These are phyloP conservation scores for Ceriops tagal DNA, from an alignment of 345 rosid species.

Conservation along the genomic window DNA sequence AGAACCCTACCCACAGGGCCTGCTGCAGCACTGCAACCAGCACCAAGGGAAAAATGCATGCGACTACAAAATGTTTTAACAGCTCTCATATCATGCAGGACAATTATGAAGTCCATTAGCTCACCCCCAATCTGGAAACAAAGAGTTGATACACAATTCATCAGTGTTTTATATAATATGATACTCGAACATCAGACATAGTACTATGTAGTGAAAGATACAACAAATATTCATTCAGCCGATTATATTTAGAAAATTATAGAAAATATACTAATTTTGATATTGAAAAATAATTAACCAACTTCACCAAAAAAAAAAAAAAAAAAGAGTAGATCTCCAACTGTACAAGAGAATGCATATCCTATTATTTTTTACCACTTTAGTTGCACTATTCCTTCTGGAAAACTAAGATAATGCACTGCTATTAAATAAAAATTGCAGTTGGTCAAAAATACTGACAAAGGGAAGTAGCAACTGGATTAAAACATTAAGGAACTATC, in stretches of 20 bases:
- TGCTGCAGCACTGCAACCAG: slow-evolving; percentile 96
- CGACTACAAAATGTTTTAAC: slow-evolving; percentile 96
- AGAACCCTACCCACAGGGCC: slow-evolving; percentile 96
- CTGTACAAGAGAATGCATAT: background rate
- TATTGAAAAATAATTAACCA: background rate
- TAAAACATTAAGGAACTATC: background rate
- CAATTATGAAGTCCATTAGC: slow-evolving; percentile 89
- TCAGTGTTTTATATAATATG: background rate
- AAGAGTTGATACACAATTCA: slow-evolving; percentile 1
- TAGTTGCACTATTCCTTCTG: background rate
- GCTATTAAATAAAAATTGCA: too few species aligned
- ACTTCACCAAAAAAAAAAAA: background rate
- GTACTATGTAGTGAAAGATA: background rate
- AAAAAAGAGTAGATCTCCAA: background rate
- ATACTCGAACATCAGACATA: background rate
- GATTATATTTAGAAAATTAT: background rate
- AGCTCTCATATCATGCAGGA: slow-evolving; percentile 84
- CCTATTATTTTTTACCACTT: background rate
- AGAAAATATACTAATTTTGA: background rate
- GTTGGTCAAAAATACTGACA: too few species aligned
- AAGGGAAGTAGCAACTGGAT: background rate
- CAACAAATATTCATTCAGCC: background rate
- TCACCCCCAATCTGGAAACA: slow-evolving; percentile 79
- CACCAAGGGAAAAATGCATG: slow-evolving; percentile 94
- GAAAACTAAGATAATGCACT: too few species aligned